phyloP scores from a whole-genome alignment of 306 rosid genomes.

The Cucumis sativus region DNA sequence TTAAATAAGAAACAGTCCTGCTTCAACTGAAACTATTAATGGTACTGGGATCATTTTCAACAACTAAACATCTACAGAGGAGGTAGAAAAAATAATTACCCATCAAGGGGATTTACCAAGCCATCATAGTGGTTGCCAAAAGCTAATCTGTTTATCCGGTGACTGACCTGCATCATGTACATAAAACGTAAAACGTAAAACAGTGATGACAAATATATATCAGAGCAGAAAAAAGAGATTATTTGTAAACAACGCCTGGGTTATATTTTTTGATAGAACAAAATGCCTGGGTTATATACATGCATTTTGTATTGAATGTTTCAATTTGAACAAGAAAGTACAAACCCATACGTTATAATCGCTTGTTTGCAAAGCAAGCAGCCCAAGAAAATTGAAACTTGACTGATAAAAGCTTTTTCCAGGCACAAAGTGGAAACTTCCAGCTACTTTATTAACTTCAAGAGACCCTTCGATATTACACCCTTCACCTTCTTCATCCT shows the following conservation, averaged over 20 bases:
- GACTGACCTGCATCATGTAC: slow-evolving; percentile 66
- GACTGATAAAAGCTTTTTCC: slow-evolving; percentile 86
- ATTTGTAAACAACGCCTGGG: neutral
- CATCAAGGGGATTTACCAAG: slow-evolving; percentile 80
- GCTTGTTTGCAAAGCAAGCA: slow-evolving; percentile 38
- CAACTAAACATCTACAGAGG: neutral
- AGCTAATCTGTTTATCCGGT: slow-evolving; percentile 66
- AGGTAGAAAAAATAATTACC: slow-evolving; percentile 43
- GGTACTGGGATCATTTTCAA: neutral
- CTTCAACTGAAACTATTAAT: neutral
- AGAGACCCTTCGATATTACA: slow-evolving; percentile 79
- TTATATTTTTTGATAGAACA: no score
- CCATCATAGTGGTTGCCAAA: slow-evolving; percentile 74
- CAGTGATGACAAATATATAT: neutral
- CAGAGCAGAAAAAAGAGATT: neutral
- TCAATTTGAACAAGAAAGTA: neutral
- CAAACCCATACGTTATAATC: slow-evolving; percentile 51
- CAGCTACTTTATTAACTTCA: slow-evolving; percentile 90
- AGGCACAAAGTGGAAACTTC: slow-evolving; percentile 61
- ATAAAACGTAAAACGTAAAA: slow-evolving; percentile 6
- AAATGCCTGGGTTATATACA: neutral
- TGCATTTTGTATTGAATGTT: neutral
- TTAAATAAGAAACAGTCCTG: neutral
- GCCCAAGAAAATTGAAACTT: slow-evolving; percentile 32
- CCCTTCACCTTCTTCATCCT: slow-evolving; percentile 92